Base-by-base conservation (phyloP, 176 grass and related monocot species). In the Thalia dealbata region DNA sequence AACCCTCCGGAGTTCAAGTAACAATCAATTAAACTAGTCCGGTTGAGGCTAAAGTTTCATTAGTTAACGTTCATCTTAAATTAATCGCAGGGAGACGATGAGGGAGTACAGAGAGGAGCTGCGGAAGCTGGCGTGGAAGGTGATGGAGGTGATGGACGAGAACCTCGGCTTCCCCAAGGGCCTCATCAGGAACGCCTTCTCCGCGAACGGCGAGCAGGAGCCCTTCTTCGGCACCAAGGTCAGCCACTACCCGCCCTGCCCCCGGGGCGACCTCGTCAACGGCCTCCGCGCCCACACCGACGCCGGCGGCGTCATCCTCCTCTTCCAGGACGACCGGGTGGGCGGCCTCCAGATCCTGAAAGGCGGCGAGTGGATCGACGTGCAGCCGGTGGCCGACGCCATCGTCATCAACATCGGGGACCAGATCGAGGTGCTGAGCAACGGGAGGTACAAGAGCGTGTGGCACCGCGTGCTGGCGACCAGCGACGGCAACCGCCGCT, bases 211-310 rank as follows among this genome's bases (percentile, higher is more conserved):
- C 16, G 15, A 12, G 0, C 72, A 79, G 66, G 67, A 46, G 2
- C 81, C 88, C 0, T 79, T 81, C 72, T 91, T 91, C 35, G 84
- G 81, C 72, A 91, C 88, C 78, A 91, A 91, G 72, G 84, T 91
- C 19, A 87, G 79, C 76, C 75, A 87, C 73, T 87, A 87, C 79
- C 82, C 79, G 22, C 82, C 88, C 68, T 84, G 81, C 82, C 82
- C 78, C 7, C 88, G 79, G 0, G 79, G 75, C 12, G 84, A 84
- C 79, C 72, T 86, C 42, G 14, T 84, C 35, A 78, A 79, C 1
- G 84, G 88, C n/a, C 84, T 91, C 8, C 84, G 84, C 21, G 73
- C 79, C 3, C 88, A 91, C 84, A 91, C 88, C 4, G 88, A 91
- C 42, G 88, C 88, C 5, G 82, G 82, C 12, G 84, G 84, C 42